phyloP scores from a whole-genome alignment of 192 early-diverging fungal species.

The Linnemannia elongata region DNA sequence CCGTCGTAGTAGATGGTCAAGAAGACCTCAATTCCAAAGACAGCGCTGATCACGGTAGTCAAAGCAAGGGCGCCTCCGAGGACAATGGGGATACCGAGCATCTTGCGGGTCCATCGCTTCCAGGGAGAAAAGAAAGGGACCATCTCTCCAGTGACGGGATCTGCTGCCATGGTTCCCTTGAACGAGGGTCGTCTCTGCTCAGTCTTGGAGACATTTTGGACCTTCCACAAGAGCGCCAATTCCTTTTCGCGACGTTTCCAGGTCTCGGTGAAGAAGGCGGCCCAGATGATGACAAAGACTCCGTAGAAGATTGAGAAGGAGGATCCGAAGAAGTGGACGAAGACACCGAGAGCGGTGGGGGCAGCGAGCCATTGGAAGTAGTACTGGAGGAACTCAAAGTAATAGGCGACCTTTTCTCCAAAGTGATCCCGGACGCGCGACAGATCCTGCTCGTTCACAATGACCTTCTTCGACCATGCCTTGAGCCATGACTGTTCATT shows the following conservation, averaged over 20 bases:
- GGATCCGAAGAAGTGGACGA: constrained; percentile 65
- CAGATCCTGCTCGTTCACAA: constrained; percentile 81
- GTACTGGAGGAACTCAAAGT: constrained; percentile 95
- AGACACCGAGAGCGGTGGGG: constrained; percentile 75
- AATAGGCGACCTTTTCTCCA: constrained; percentile 91
- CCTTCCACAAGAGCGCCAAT: constrained; percentile 85
- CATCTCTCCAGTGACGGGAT: constrained; percentile 82
- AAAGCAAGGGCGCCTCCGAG: constrained; percentile 69
- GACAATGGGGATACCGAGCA: constrained; percentile 70
- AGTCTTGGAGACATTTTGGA: constrained; percentile 67
- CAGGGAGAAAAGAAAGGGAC: constrained; percentile 79
- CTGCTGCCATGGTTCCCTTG: constrained; percentile 63
- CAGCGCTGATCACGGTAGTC: constrained; percentile 72
- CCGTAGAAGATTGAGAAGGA: constrained; percentile 78
- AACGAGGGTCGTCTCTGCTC: constrained; percentile 80
- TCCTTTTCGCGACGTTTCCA: constrained; percentile 86
- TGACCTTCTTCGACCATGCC: constrained; percentile 86
- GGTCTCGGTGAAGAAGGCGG: constrained; percentile 78
- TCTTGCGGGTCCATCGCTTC: constrained; percentile 76
- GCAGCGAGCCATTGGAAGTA: constrained; percentile 83
- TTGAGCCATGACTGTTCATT: constrained; percentile 77
- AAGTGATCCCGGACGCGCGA: constrained; percentile 81
- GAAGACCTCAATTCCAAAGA: constrained; percentile 84
- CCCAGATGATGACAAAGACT: constrained; percentile 75
- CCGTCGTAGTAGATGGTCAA: constrained; percentile 87